Evolutionary conservation across 1,139 yeast species (phyloP), one percentile per base, ranked within the genome.

Genomic region (Entelexis sorbosivorans): DNA sequence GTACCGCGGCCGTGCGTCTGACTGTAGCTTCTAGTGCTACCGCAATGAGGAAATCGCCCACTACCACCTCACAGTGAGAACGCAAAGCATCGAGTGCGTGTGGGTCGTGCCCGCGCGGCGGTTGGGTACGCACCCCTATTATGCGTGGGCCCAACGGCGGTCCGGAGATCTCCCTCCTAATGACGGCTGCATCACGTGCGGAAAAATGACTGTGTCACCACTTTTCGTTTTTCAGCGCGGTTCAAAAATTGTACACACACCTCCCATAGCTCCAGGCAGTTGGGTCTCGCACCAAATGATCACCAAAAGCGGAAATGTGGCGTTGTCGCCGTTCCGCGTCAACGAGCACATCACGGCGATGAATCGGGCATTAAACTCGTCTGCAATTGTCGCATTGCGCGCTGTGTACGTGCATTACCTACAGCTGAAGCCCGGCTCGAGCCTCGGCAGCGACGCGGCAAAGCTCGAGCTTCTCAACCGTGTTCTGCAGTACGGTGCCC

Each of bases 311-410:
- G 98, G 98, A 55, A 95, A 96, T 50, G 77, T 77, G 64, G 97
- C 96, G 57, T 75, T 89, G 65, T 88, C 97, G 49, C 77, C 76
- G 49, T 91, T 91, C 69, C 79, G 98, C 69, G 80, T 88, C 60
- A 77, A 78, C 56, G 81, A 76, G 60, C 73, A 88, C 70, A 73
- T 79, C 60, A 76, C 77, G 61, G 89, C 82, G 61, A 78, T 89
- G 69, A 84, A 85, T 69, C 75, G 75, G 56, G 74, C 79, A 53
- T 78, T 82, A 57, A 78, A 78, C 64, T 75, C 83, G 28, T 71
- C 78, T 19, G 79, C 82, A 49, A 82, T 87, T 51, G 76, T 76
- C 45, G 79, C 79, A 46, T 79, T 91, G 54, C 78, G 81, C 53
- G 77, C 95, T 20, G 75, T 85, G 54, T 86, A 77, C 65, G 78